A percentile compares a stretch with the other conserved stretches of the same genome.
These are phyloP conservation scores for Chrysosphaeria jannelii DNA, from an alignment of 2,329 filamentous ascomycete species.

Conservation along the genomic window DNA sequence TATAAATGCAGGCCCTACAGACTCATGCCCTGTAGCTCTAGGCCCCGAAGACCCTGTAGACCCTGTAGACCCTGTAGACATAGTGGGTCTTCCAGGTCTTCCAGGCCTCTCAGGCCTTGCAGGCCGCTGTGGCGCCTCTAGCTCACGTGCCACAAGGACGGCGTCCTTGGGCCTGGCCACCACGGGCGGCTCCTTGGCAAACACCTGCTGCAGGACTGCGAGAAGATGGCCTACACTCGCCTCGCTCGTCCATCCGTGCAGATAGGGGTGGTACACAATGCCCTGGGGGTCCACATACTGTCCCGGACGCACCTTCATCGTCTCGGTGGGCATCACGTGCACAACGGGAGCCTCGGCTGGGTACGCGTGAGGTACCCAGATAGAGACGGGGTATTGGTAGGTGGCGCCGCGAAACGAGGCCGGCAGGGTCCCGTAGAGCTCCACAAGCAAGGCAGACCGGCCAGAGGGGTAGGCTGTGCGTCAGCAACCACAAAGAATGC, in stretches of 20 bases:
- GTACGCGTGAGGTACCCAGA: slow-evolving; percentile 86
- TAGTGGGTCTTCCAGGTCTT: no score
- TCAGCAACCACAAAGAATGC: not conserved
- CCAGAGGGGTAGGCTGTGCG: slow-evolving; percentile 60
- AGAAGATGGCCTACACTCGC: slow-evolving; percentile 63
- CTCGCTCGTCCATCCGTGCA: slow-evolving; percentile 85
- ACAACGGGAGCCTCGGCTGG: slow-evolving; percentile 60
- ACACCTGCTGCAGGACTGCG: slow-evolving; percentile 54
- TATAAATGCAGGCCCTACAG: no score
- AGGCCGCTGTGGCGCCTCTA: no score
- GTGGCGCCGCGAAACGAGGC: slow-evolving; percentile 66
- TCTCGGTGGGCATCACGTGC: slow-evolving; percentile 67
- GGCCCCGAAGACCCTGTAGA: no score
- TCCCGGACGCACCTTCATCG: slow-evolving; percentile 69
- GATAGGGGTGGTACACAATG: slow-evolving; percentile 80
- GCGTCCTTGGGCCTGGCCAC: slow-evolving; percentile 35
- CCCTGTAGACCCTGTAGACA: no score
- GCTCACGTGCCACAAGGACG: no score
- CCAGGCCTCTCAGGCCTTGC: no score
- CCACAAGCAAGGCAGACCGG: slow-evolving; percentile 56
- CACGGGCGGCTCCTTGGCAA: slow-evolving; percentile 83
- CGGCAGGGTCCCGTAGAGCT: slow-evolving; percentile 67
- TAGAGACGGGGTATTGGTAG: slow-evolving; percentile 69
- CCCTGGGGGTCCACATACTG: slow-evolving; percentile 90
- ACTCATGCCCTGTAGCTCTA: no score